phyloP scores from a whole-genome alignment of 805 yeast species.

The Torulaspora franciscae region DNA sequence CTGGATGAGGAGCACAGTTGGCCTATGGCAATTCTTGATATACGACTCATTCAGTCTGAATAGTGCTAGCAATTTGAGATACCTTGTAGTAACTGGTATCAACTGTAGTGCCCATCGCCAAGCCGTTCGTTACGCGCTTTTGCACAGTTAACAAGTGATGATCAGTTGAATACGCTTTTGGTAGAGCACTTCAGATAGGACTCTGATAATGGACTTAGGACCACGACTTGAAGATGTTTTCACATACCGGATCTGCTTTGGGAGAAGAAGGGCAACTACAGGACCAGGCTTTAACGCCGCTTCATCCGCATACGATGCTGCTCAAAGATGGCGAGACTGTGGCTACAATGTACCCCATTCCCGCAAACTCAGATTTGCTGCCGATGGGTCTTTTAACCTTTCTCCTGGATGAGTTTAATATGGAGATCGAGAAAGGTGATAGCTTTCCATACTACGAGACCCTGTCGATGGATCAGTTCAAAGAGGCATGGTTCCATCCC shows the following conservation, averaged over 20 bases:
- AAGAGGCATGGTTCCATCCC: slow-evolving; percentile 69
- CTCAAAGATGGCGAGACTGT: slow-evolving; percentile 86
- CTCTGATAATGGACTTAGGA: not conserved
- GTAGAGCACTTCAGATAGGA: not conserved
- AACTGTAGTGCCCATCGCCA: not conserved
- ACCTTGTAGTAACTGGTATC: not conserved
- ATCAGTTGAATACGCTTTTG: not conserved
- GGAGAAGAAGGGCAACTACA: slow-evolving; percentile 6
- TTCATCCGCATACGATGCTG: slow-evolving; percentile 64
- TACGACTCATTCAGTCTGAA: not conserved
- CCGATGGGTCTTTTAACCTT: slow-evolving; percentile 79
- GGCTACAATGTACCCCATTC: slow-evolving; percentile 87
- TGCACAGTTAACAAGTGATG: not conserved
- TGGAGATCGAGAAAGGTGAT: slow-evolving; percentile 86
- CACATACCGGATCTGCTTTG: slow-evolving; percentile 8
- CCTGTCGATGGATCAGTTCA: slow-evolving; percentile 69
- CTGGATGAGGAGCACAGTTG: slow-evolving; percentile 75
- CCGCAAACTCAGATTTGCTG: slow-evolving; percentile 49
- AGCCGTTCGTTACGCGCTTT: not conserved
- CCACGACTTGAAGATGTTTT: slow-evolving; percentile 3
- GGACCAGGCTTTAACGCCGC: slow-evolving; percentile 21
- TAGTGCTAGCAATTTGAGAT: too few relatives aligned
- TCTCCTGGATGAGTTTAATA: slow-evolving; percentile 85
- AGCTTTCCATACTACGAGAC: slow-evolving; percentile 83
- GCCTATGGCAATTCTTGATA: slow-evolving; percentile 62